phyloP scores from a whole-genome alignment of 2,329 filamentous ascomycete genomes.

The Dichotomopilus funicola region DNA sequence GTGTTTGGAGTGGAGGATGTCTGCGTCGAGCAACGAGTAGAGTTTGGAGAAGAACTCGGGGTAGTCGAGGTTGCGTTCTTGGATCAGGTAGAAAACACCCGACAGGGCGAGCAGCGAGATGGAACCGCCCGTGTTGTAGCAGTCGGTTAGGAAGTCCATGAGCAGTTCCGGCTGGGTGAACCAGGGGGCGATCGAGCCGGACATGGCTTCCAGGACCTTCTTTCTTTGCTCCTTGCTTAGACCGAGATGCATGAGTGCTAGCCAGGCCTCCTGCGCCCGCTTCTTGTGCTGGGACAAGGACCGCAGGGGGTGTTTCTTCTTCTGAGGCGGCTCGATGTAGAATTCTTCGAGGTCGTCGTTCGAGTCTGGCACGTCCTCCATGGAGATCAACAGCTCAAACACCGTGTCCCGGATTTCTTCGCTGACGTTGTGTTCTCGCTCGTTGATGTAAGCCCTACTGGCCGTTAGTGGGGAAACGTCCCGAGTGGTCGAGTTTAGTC shows the following conservation, averaged over 20 bases:
- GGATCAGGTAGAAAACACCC: conserved; percentile 91
- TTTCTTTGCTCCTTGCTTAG: conserved; percentile 72
- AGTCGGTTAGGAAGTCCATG: conserved; percentile 95
- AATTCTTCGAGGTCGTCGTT: conserved; percentile 62
- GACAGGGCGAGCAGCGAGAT: conserved; percentile 83
- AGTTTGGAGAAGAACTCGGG: conserved; percentile 89
- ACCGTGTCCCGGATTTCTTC: conserved; percentile 47
- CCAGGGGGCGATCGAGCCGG: conserved; percentile 77
- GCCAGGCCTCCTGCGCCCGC: conserved; percentile 79
- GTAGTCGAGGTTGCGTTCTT: conserved; percentile 91
- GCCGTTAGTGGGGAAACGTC: conserved; percentile 15
- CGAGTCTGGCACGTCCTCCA: conserved; percentile 65
- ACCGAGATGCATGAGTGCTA: conserved; percentile 63
- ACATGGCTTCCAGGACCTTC: conserved; percentile 65
- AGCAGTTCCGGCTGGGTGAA: conserved; percentile 82
- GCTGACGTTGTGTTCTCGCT: conserved; percentile 23
- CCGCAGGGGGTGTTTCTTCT: conserved; percentile 59
- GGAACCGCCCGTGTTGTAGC: conserved; percentile 78
- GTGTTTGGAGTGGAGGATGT: conserved; percentile 88
- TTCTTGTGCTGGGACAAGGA: conserved; percentile 68
- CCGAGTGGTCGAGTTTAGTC: too few relatives aligned
- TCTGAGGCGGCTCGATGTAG: conserved; percentile 56
- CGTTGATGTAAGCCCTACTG: conserved; percentile 29
- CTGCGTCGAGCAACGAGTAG: conserved; percentile 81
- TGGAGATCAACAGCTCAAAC: conserved; percentile 56